Evolutionary conservation across 2,329 filamentous ascomycete genomes (phyloP), one percentile per base, ranked within the genome.

Genomic region (Metarhizium humberi): DNA sequence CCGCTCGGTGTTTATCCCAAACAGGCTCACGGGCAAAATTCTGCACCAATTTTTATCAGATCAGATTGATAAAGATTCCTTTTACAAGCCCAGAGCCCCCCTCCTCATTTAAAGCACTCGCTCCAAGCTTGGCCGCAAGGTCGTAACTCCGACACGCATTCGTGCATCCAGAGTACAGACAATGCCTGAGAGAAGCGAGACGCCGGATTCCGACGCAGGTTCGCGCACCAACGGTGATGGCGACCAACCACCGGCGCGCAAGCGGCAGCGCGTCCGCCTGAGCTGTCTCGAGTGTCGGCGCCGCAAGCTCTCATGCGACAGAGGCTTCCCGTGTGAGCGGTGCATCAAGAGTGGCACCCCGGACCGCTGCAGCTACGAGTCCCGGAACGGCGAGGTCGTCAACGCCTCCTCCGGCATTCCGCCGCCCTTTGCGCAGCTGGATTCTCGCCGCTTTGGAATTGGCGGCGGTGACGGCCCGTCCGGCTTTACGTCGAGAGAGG

Each of bases 341-440:
- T 84, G 81, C 67, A 75, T 83, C 67, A 83, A 82, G 69, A 82
- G 79, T 57, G 80, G 79, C 62, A 84, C 80, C 32, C 76, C 80
- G 20, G 80, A 82, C 52, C 75, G 77, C 16, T 84, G 80, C 68
- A 80, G 76, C 58, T 84, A 83, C 63, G 80, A 84, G 67, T 77
- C 78, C 34, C 79, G 75, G 69, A 78, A 70, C 51, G 74, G 77
- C 54, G 76, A 78, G 62, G 69, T 80, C 57, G 69, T 78, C 58
- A 74, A 77, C 55, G 69, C 75, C 63, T 71, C 73, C 54, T 72
- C 77, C 49, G 72, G 77, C 59, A 66, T 75, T 59, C 68, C 72
- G 62, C 67, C 72, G 65, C 70, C 71, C 64, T 66, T 72, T 69
- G 67, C 69, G 58, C 67, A 74, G 63, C 67, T 75, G 54, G 72